phyloP scores from a whole-genome alignment of 2,329 filamentous ascomycete species.

The Epichloe festucae region DNA sequence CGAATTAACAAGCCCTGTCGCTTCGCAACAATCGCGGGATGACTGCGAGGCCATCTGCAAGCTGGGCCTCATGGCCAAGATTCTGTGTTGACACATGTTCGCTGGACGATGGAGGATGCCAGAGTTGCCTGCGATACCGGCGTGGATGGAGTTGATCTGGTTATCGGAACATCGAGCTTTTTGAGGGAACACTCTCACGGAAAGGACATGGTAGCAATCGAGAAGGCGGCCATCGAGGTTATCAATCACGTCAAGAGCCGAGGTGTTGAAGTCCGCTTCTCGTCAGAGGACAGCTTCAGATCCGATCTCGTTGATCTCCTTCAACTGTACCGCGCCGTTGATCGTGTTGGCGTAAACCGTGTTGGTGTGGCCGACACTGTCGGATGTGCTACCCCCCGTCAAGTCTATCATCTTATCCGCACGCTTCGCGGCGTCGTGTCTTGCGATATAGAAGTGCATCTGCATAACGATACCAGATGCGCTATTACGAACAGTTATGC shows the following conservation, averaged over 20 bases:
- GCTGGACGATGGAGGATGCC: constrained; percentile 11
- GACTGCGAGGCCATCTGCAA: constrained; percentile 92
- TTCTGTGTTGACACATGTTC: constrained; percentile 11
- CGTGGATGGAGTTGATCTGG: constrained; percentile 32
- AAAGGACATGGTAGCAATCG: constrained; percentile 71
- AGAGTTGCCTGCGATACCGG: constrained; percentile 2
- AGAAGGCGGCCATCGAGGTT: constrained; percentile 43
- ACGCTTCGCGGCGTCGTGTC: constrained; percentile 45
- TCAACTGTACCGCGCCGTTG: constrained; percentile 66
- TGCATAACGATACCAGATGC: constrained; percentile 28
- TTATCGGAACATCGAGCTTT: constrained; percentile 72
- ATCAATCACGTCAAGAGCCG: constrained; percentile 9
- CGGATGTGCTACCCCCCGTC: constrained; percentile 66
- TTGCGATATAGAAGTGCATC: constrained; percentile 75
- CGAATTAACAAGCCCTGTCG: constrained; percentile 74
- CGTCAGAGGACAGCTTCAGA: constrained; percentile 70
- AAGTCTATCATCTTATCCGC: constrained; percentile 79
- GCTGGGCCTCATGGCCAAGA: constrained; percentile 60
- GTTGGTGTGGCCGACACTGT: constrained; percentile 72
- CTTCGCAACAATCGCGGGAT: constrained; percentile 53
- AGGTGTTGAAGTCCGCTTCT: constrained; percentile 23
- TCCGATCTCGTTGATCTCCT: constrained; percentile 58
- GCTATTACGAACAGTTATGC: constrained; percentile 80
- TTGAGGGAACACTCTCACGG: constrained; percentile 78
- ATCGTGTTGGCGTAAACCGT: constrained; percentile 21